Conservation (phyloP, 305 asterid species). For the Ajuga reptans region DNA sequence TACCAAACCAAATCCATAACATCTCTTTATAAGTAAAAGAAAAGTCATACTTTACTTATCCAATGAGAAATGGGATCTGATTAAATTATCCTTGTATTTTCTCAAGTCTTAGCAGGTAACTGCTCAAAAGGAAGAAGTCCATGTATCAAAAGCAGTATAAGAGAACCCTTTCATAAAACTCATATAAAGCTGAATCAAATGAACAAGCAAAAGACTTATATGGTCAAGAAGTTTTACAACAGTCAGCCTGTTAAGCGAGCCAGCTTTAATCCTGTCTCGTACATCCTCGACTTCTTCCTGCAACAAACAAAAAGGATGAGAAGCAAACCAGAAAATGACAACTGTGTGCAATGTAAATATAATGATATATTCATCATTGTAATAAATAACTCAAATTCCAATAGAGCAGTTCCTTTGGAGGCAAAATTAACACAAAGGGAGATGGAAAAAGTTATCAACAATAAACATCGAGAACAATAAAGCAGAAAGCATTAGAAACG, state of each 20-base stretch:
- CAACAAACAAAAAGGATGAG: constrained; percentile 22
- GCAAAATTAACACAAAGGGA: not conserved
- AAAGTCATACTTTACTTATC: not conserved
- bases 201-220: constrained; percentile 17
- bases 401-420: not conserved
- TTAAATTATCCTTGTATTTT: not conserved
- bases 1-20: constrained; percentile 4
- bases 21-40: not conserved
- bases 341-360: not conserved
- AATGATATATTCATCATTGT: not conserved
- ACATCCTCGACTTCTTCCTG: constrained; percentile 84
- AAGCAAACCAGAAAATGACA: not conserved
- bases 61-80: not conserved
- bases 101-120: not conserved
- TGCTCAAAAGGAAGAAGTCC: not conserved
- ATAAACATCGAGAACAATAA: not conserved
- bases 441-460: not conserved
- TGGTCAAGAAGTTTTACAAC: constrained; percentile 48
- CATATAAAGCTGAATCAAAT: constrained; percentile 4
- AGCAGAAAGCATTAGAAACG: not conserved
- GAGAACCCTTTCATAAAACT: not conserved
- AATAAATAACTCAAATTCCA: not conserved
- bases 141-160: constrained; percentile 10
- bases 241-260: constrained; percentile 52
- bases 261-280: constrained; percentile 61